A percentile compares a stretch with the other conserved stretches of the same genome.
These are phyloP conservation scores for Aspergillus sp. DNA, from an alignment of 2,329 filamentous ascomycete species.

Conservation along the genomic window DNA sequence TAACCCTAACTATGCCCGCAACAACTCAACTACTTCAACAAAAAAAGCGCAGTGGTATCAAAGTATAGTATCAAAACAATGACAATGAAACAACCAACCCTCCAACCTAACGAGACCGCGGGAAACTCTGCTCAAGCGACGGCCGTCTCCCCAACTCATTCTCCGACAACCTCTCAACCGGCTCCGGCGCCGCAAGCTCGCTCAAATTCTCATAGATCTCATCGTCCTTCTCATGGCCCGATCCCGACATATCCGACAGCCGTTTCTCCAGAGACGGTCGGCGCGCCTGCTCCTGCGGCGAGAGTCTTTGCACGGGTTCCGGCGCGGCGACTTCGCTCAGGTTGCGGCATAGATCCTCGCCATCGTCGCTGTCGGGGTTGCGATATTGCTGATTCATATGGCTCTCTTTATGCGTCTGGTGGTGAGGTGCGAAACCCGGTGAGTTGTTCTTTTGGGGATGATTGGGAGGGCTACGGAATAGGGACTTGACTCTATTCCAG, in stretches of 20 bases:
- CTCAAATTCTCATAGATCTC: neutral
- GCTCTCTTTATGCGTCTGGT: neutral
- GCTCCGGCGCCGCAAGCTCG: neutral
- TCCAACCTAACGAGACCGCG: neutral
- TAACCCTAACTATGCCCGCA: too few species aligned
- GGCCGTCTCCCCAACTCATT: neutral
- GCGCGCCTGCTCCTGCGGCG: neutral
- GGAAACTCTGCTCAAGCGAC: neutral
- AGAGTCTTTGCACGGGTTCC: neutral
- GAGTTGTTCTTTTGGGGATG: neutral
- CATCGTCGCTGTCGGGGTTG: neutral
- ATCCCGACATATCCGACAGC: neutral
- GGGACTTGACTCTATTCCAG: neutral
- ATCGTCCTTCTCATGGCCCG: neutral
- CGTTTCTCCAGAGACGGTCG: neutral
- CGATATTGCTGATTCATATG: neutral
- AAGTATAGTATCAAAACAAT: too few species aligned
- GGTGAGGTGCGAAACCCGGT: neutral
- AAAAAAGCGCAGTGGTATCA: too few species aligned
- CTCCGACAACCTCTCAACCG: neutral
- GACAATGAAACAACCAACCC: neutral
- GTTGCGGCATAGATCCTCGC: neutral
- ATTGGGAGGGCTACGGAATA: neutral
- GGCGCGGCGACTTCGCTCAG: neutral
- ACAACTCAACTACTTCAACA: too few species aligned